Base-by-base conservation (phyloP, 495 filamentous ascomycete genomes). In the Aspergillus olivimuriae region DNA sequence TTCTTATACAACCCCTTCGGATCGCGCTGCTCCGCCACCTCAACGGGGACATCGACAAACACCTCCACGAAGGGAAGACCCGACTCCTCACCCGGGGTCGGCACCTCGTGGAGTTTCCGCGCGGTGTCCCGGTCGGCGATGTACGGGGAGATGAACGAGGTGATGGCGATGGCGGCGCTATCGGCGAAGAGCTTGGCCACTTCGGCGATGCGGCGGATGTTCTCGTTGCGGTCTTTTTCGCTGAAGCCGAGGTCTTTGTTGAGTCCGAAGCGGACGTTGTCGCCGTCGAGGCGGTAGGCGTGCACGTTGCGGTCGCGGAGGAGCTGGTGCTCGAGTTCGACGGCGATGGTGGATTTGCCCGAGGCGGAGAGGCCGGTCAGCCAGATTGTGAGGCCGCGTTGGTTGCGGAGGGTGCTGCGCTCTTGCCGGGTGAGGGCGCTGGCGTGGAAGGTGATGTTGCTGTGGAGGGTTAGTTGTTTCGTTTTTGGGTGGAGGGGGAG, bases 391-490 rank as follows among this genome's bases (percentile, higher is more conserved):
- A 92, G 84, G 54, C 92, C 92, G 30, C 78, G 75, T 69, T 98
- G 94, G 56, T 81, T 78, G 63, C 87, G 86, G 56, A 85, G 70
- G 37, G 66, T 53, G 69, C 78, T 83, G 68, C 92, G 89, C 77
- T 97, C 90, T 50, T 66, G 60, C 60, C 87, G 87, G 39, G 87
- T 87, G 54, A 98, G 82, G 55, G 84, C 86, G 54, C 83, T 82
- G 30, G 87, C 78, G 77, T 98, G 92, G 89, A 86, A 97, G 69
- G 92, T 97, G 66, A 98, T 95, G 78, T 98, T 98, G 51, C 92
- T 98, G 62, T 45, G 41, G 17, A 45, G 9, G 33, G 28, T 44
- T 20, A 24, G 26, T 22, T 35, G 35, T 35, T 38, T 19, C 47
- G 40, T 39, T 44, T 19, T 6, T 24, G 32, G 26, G 44, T 38